Evolutionary conservation across 1,284 basidiomycete genomes (phyloP), one percentile per base, ranked within the genome.

Genomic region (Ceratobasidium sp.): DNA sequence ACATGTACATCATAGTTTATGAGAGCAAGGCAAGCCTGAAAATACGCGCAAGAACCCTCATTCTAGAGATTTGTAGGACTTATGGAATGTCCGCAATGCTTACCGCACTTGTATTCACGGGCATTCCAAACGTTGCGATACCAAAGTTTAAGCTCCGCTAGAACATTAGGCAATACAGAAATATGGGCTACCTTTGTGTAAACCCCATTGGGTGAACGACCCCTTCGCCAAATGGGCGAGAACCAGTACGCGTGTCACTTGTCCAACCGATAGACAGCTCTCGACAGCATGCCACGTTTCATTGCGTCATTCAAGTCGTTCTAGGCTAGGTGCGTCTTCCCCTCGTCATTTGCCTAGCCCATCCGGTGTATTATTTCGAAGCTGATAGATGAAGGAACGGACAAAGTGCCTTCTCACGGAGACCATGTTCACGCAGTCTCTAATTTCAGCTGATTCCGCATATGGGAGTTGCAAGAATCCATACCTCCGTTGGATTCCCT

Each of bases 301-400:
- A 12, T 12, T 12, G 10, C 14, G 41, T 12, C 41, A 44, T 12
- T 44, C 41, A 44, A 44, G 14, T 44, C 10, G 41, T 8, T 44
- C 41, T 12, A 12, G 14, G 38, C 38, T 10, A 10, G 5, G 38
- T 41, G 14, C 41, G 41, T 12, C 41, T 44, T 44, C 10, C 41
- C 7, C 14, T 44, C 14, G 41, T 12, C 10, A 2, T 44, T 27
- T 18, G 57, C 48, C 44, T 33, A 30, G 48, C 2, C 35, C 64
- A 23, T 46, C 65, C 41, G 33, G 44, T 52, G 33, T 35, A 52
- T 23, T 57, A 69, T 69, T 69, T 33, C 67, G 67, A 69, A 69
- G 67, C 38, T 69, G 67, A 69, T 69, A 69, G 50, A 69, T 57
- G 48, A 41, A 69, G 46, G 46, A 57, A 44, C 33, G 10, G 50